These are phyloP conservation scores for Pseudozyma sp. DNA, from an alignment of 1,284 basidiomycete genomes.

Conservation along the genomic window DNA sequence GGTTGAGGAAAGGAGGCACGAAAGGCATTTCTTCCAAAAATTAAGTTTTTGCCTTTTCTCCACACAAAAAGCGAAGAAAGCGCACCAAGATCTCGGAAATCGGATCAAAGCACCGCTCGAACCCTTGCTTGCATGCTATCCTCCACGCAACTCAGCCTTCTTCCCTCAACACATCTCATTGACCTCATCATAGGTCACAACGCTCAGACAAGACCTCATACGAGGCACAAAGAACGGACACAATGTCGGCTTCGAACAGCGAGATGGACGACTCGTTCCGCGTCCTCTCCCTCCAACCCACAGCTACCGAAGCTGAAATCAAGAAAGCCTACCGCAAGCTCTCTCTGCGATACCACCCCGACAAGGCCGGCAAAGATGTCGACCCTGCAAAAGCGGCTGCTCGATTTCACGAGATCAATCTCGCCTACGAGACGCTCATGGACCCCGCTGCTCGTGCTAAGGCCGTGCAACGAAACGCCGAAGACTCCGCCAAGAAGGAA, in stretches of 20 bases:
- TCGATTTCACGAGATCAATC: conserved; percentile 87
- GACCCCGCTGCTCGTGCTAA: conserved; percentile 85
- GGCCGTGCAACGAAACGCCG: conserved; percentile 81
- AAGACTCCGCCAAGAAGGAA: conserved; percentile 78
- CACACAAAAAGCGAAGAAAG: conserved; percentile 16
- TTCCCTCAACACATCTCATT: not conserved
- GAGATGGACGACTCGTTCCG: conserved; percentile 55
- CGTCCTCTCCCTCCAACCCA: conserved; percentile 76
- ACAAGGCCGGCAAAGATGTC: conserved; percentile 62
- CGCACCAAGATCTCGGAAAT: conserved; percentile 18
- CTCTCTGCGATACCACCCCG: conserved; percentile 61
- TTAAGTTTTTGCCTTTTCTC: conserved; percentile 21
- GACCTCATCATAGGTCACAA: not conserved
- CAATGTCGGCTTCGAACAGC: conserved; percentile 24
- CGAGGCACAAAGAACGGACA: not conserved
- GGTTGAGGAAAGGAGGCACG: not conserved
- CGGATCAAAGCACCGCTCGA: conserved; percentile 11
- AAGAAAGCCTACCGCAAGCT: conserved; percentile 76
- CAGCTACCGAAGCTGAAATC: conserved; percentile 84
- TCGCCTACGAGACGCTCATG: conserved; percentile 85
- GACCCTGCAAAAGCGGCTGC: conserved; percentile 72
- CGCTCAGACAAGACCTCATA: not conserved
- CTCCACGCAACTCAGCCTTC: conserved; percentile 16
- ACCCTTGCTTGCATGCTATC: not conserved
- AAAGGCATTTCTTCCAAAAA: not conserved